phyloP scores from a whole-genome alignment of 1,284 basidiomycete species.

The Ceratobasidium sp. region DNA sequence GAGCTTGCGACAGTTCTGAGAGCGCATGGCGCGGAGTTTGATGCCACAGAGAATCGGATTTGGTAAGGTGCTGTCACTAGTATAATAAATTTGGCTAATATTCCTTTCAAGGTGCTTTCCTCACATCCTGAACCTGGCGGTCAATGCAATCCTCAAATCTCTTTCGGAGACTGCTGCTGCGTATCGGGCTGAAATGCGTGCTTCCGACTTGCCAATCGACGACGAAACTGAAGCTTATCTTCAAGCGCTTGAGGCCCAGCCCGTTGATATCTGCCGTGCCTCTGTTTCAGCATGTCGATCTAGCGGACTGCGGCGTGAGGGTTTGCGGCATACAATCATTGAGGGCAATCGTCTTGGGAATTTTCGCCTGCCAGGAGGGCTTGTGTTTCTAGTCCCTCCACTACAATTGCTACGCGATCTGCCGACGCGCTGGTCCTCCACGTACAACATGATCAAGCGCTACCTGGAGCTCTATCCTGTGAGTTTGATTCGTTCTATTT shows the following conservation, averaged over 20 bases:
- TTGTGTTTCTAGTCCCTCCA: not conserved
- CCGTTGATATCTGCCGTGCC: not conserved
- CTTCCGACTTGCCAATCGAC: not conserved
- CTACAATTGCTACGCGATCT: slow-evolving; percentile 26
- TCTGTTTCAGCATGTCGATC: slow-evolving; percentile 2
- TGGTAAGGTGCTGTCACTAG: slow-evolving; percentile 10
- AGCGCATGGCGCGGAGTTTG: not conserved
- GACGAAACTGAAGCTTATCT: not conserved
- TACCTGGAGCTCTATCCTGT: slow-evolving; percentile 37
- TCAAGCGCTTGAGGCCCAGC: not conserved
- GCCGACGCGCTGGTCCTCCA: slow-evolving; percentile 37
- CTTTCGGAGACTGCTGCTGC: not conserved
- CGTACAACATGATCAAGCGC: slow-evolving; percentile 25
- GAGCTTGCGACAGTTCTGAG: slow-evolving; percentile 6
- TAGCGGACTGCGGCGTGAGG: slow-evolving; percentile 8
- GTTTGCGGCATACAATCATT: not conserved
- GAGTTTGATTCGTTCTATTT: slow-evolving; percentile 13
- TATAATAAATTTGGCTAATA: not conserved
- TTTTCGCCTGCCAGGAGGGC: not conserved
- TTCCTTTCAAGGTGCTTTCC: slow-evolving; percentile 40
- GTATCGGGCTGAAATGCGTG: not conserved
- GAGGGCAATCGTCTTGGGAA: slow-evolving; percentile 5
- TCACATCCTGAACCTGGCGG: slow-evolving; percentile 27
- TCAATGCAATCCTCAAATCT: slow-evolving; percentile 10
- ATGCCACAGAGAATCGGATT: slow-evolving; percentile 14